Percentiles rank a stretch among this genome's conserved stretches.
Conservation (phyloP, 2,329 filamentous ascomycete species). For the Xylaria sp. region DNA sequence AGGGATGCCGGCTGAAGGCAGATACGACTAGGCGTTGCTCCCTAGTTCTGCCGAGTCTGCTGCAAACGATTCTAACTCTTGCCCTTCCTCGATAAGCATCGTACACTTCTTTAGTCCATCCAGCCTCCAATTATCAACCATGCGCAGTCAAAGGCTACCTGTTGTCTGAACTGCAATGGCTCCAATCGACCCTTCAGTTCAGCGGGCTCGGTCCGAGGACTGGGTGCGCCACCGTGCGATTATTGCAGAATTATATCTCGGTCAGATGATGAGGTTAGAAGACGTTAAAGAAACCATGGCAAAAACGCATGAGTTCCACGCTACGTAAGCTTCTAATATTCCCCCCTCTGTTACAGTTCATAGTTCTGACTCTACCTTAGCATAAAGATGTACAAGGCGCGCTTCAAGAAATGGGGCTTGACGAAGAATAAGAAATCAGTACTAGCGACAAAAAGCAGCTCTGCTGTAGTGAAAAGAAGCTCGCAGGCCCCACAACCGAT, state of each 20-base stretch:
- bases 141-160: too few relatives aligned
- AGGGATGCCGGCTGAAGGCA: too few relatives aligned
- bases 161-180: neutral
- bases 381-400: constrained; percentile 15
- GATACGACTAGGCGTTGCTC: too few relatives aligned
- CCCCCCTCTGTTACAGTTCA: neutral
- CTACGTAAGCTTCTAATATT: constrained; percentile 4
- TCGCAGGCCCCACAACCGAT: neutral
- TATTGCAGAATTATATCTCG: constrained; percentile 8
- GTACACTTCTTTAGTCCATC: too few relatives aligned
- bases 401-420: constrained; percentile 18
- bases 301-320: neutral
- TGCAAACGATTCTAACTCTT: too few relatives aligned
- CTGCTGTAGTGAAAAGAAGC: neutral
- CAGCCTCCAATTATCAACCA: too few relatives aligned
- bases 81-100: too few relatives aligned
- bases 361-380: neutral
- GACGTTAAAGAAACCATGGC: neutral
- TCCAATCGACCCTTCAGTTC: neutral
- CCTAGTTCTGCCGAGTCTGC: too few relatives aligned
- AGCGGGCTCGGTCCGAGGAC: constrained; percentile 7
- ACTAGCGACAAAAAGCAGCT: neutral
- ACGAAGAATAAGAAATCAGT: neutral
- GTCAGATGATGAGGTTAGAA: neutral
- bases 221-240: constrained; percentile 2